Base-by-base conservation (phyloP, 768 basidiomycete genomes). In the Trametopsis cervina region DNA sequence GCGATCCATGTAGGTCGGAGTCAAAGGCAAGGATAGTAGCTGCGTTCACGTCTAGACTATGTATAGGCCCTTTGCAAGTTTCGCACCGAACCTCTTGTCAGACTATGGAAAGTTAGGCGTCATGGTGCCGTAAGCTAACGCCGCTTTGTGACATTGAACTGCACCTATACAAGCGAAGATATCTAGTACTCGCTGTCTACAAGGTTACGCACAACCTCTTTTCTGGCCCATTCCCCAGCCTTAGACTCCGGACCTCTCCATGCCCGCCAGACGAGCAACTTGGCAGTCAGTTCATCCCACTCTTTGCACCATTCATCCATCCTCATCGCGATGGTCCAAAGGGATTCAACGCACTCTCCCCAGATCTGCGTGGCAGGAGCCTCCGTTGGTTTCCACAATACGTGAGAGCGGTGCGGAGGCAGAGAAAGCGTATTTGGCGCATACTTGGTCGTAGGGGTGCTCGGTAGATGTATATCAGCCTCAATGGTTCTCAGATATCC, bases 221-320 rank as follows among this genome's bases (percentile, higher is more conserved):
- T 64, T 37, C 82, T 66, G n/a, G 69, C 75, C 82, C 82, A 85
- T 52, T 83, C 79, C 4, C 75, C 74, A 1, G 71, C 58, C 20
- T 62, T 65, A 3, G 56, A 61, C 18, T 69, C 66, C 4, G 56
- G 59, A 3, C 76, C 77, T 2, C 61, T 65, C 9, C 76, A 50
- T 0, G 71, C 63, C 52, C 77, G 70, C 81, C 80, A 84, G 5
- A 80, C 45, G 29, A 88, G 58, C 52, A 85, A 42, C 49, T 81
- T 68, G 27, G 64, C 63, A 2, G 76, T 81, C 49, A 88, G 58
- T 15, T 61, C 60, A 48, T 71, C 72, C 83, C 83, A 85, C 12
- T 66, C 60, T 11, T 35, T 39, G 1, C 55, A 35, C 20, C 58
- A 66, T n/a, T 55, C 49, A 1, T 62, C 51, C 4, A 66, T 46